These are phyloP conservation scores for Chamaecyparis obtusa DNA, from an alignment of 75 land plant species.

Conservation along the genomic window DNA sequence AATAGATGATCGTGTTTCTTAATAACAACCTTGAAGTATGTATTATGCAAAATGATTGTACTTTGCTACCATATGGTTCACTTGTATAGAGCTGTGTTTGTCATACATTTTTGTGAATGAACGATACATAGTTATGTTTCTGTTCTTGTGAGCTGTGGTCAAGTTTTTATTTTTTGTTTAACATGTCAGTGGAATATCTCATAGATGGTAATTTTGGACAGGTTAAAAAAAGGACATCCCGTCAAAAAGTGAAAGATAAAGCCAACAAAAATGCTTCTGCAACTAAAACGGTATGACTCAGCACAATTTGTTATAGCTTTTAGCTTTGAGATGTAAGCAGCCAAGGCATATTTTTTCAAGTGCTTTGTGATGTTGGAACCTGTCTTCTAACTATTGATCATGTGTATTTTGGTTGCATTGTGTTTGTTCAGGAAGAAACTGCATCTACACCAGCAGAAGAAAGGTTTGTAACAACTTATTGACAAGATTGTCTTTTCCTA, in stretches of 20 bases:
- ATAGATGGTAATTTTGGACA: background rate
- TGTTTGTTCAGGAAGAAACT: too few species aligned
- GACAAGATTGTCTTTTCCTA: too few species aligned
- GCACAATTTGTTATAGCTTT: background rate
- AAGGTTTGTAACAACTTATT: too few species aligned
- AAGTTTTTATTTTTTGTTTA: background rate
- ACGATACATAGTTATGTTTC: background rate
- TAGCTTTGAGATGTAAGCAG: background rate
- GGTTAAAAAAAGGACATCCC: slow-evolving; percentile 40
- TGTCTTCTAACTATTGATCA: background rate
- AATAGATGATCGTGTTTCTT: background rate
- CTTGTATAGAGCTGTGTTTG: background rate
- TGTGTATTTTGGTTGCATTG: background rate
- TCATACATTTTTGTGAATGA: background rate
- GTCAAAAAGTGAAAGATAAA: slow-evolving; percentile 38
- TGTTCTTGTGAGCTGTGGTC: background rate
- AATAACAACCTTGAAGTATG: background rate
- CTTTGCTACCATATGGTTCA: background rate
- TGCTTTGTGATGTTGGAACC: background rate
- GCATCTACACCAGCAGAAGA: too few species aligned
- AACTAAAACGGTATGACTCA: slow-evolving; percentile 6
- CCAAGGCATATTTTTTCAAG: background rate
- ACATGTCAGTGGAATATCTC: background rate
- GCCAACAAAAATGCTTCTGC: slow-evolving; percentile 13
- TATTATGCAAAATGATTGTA: background rate